These are phyloP conservation scores for Anisodus tanguticus DNA, from an alignment of 257 asterid genomes.

Conservation along the genomic window DNA sequence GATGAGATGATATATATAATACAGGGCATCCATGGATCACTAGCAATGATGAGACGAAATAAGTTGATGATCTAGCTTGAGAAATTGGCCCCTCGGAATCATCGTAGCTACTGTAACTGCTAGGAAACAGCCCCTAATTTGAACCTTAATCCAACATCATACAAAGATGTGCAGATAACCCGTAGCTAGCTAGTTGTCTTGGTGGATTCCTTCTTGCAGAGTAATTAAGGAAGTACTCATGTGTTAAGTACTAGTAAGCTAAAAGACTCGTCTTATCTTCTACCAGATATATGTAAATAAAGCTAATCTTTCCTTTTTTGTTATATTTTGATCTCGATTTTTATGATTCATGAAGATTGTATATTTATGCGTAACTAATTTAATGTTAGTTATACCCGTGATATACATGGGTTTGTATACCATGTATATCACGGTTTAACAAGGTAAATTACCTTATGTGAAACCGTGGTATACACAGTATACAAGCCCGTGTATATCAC, in stretches of 20 bases:
- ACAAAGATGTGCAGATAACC: neutral
- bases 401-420: too few relatives aligned
- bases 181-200: neutral
- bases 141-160: neutral
- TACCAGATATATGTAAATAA: neutral
- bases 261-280: neutral
- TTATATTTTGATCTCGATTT: neutral
- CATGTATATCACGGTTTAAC: too few relatives aligned
- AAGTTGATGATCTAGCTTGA: constrained; percentile 41
- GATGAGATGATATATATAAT: neutral
- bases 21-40: constrained; percentile 77
- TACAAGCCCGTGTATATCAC: too few relatives aligned
- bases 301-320: neutral
- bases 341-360: neutral
- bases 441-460: too few relatives aligned
- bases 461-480: too few relatives aligned
- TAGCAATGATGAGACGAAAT: constrained; percentile 37
- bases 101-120: neutral
- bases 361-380: too few relatives aligned
- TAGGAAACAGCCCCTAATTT: neutral
- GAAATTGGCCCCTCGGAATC: constrained; percentile 19
- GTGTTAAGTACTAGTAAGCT: neutral
- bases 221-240: neutral
- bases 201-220: neutral
- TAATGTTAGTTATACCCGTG: too few relatives aligned